Evolutionary conservation across 2,329 filamentous ascomycete genomes (phyloP), one percentile per base, ranked within the genome.

Genomic region (Monosporascus sp.): DNA sequence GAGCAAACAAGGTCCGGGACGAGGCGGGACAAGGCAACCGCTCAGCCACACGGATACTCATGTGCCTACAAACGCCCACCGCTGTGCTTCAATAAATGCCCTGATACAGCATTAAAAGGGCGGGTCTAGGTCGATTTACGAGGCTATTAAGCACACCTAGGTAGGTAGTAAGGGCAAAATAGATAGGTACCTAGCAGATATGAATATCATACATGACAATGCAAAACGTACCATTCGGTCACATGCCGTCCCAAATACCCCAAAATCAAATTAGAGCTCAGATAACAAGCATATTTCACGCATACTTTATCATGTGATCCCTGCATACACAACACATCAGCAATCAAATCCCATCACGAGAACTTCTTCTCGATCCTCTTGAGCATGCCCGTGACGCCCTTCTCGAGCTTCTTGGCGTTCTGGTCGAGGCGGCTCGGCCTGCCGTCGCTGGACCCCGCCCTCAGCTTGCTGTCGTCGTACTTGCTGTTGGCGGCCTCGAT

Each of bases 331-430:
- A 17, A 34, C 11, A 19, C 22, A 27, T 47, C 9, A 3, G 37
- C 43, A 37, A 26, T 27, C 36, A 34, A 2, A 48, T n/a, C 36
- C n/a, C n/a, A 49, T 68, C 62, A 84, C 0, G 77, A 79, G 71
- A 87, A 85, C 66, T 84, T 88, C 82, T 89, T 90, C 74, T 91
- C 88, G 69, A 91, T 79, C 73, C 86, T 90, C 79, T 87, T 90
- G 59, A 91, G 70, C 76, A 91, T 86, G 7, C 85, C 83, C 27
- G 83, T 81, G 5, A 91, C 81, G 1, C 86, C 85, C 68, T 84
- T 84, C 72, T 91, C 88, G 36, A 91, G 62, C 61, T 82, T 78
- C 27, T 82, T 84, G 0, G 86, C 83, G 56, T 82, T 80, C 66
- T 85, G 81, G 62, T 88, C 87, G 31, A 90, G 69, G 65, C 78